A percentile compares a stretch with the other conserved stretches of the same genome.
phyloP scores from a whole-genome alignment of 192 early-diverging fungal species.

The Backusella tuberculispora region DNA sequence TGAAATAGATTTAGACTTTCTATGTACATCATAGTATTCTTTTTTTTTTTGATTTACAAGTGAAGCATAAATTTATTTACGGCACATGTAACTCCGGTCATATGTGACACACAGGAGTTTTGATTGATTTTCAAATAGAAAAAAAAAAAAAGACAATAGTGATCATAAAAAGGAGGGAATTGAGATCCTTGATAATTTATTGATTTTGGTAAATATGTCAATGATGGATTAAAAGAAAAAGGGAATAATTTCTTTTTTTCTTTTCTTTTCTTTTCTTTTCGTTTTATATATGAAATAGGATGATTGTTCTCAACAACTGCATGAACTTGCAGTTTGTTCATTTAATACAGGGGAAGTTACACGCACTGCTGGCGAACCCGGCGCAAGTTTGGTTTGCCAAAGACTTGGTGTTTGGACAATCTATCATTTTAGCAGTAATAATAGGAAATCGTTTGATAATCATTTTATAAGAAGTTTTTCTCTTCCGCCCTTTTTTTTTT shows the following conservation, averaged over 20 bases:
- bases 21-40: no score
- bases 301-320: background rate
- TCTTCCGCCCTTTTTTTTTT: slow-evolving; percentile 41
- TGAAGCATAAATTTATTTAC: no score
- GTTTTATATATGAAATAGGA: no score
- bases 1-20: no score
- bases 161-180: background rate
- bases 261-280: no score
- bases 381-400: background rate
- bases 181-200: background rate
- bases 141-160: no score
- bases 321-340: slow-evolving; percentile 7
- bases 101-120: no score
- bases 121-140: no score
- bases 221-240: background rate
- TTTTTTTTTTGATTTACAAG: no score
- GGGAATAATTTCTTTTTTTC: background rate
- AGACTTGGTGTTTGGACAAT: slow-evolving; percentile 15
- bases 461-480: background rate
- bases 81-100: no score
- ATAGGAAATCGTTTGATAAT: no score
- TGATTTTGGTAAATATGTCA: background rate
- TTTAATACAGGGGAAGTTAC: slow-evolving; percentile 1
- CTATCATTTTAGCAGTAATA: background rate
- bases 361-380: background rate